Percentiles rank a stretch among this genome's conserved stretches.
Conservation (phyloP, 1,284 basidiomycete genomes). For the Marasmius fiardii region DNA sequence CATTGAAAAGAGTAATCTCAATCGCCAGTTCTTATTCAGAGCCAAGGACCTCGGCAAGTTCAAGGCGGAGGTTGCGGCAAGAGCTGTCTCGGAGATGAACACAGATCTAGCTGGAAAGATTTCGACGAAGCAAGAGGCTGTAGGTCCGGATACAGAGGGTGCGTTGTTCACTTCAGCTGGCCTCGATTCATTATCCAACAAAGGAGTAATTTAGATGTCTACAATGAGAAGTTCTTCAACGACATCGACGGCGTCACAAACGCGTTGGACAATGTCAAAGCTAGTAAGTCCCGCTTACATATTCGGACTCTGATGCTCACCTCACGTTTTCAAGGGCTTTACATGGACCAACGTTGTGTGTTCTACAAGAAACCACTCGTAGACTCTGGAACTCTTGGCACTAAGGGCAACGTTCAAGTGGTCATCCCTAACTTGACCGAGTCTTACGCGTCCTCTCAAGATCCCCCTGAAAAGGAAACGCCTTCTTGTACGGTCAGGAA, state of each 20-base stretch:
- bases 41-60: constrained; percentile 97
- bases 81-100: constrained; percentile 96
- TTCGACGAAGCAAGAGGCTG: constrained; percentile 87
- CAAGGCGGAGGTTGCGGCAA: constrained; percentile 94
- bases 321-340: constrained; percentile 58
- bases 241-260: constrained; percentile 96
- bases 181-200: constrained; percentile 10
- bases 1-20: constrained; percentile 99
- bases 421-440: constrained; percentile 95
- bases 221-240: constrained; percentile 88
- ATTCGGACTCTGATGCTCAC: constrained; percentile 1
- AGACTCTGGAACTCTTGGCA: constrained; percentile 97
- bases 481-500: constrained; percentile 99
- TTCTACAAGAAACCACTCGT: constrained; percentile 96
- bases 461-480: constrained; percentile 98
- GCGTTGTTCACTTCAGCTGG: constrained; percentile 26
- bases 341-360: constrained; percentile 99
- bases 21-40: constrained; percentile 98
- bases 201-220: constrained; percentile 63
- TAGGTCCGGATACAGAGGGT: constrained; percentile 93
- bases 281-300: constrained; percentile 56
- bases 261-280: constrained; percentile 97
- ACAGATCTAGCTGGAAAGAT: constrained; percentile 90
- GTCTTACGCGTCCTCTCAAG: constrained; percentile 97
- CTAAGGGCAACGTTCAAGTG: constrained; percentile 98